Evolutionary conservation across 208 protist genomes (phyloP).

Genomic region (Perkinsela sp.): DNA sequence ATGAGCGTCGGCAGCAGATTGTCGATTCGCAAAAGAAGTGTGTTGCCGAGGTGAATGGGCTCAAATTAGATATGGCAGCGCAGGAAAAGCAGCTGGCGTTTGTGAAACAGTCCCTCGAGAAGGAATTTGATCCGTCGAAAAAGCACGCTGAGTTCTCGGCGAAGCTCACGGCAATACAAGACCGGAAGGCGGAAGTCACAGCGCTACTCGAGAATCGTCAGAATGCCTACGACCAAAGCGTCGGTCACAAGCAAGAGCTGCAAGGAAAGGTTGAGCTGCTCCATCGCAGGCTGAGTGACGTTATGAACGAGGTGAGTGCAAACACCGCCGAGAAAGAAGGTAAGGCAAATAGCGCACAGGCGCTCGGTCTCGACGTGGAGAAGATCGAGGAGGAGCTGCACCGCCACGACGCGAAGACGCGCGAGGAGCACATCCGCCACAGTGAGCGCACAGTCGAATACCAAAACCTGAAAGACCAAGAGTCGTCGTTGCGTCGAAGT

Average conservation of each 20-base stretch:
- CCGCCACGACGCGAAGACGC: not conserved
- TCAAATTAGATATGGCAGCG: constrained; percentile 1
- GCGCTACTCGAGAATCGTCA: constrained; percentile 1
- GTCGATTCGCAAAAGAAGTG: constrained; percentile 1
- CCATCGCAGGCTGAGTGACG: constrained; percentile 8
- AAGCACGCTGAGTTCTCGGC: constrained; percentile 2
- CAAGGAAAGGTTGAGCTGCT: constrained; percentile 9
- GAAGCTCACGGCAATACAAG: not conserved
- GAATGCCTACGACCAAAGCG: constrained; percentile 10
- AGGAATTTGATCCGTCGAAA: not conserved
- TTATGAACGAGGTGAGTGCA: constrained; percentile 9
- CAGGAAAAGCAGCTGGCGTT: constrained; percentile 2
- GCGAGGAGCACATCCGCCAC: not conserved
- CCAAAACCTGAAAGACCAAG: constrained; percentile 14
- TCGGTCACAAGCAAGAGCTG: constrained; percentile 16
- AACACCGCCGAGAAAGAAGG: constrained; percentile 11
- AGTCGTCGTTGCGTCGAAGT: constrained; percentile 18
- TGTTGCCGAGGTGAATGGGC: not conserved
- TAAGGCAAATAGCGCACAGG: constrained; percentile 15
- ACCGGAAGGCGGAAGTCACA: constrained; percentile 1
- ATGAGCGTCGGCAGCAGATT: not conserved
- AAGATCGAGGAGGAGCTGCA: constrained; percentile 32
- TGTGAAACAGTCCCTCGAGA: constrained; percentile 3
- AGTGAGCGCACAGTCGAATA: not conserved
- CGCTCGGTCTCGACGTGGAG: constrained; percentile 34